These are phyloP conservation scores for Cynanchum wilfordii DNA, from an alignment of 257 asterid genomes.

Conservation along the genomic window DNA sequence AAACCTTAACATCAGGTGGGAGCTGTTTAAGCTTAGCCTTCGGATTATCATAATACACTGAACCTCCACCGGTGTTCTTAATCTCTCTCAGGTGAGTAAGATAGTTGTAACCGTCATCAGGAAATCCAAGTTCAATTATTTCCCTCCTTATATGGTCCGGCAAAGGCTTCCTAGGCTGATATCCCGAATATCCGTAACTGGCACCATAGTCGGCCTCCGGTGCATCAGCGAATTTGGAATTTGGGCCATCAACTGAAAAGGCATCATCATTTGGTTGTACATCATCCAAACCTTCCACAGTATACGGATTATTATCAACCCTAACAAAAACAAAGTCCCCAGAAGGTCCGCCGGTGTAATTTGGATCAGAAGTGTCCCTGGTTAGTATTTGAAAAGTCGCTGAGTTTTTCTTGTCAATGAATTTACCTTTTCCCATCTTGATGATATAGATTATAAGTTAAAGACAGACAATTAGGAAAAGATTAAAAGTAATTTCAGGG, in stretches of 20 bases:
- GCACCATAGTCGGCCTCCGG: constrained; percentile 36
- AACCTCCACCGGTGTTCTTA: constrained; percentile 84
- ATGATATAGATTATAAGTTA: background rate
- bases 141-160: constrained; percentile 74
- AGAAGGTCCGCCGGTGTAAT: constrained; percentile 49
- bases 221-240: constrained; percentile 62
- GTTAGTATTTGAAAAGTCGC: constrained; percentile 87
- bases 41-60: constrained; percentile 67
- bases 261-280: constrained; percentile 13
- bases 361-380: constrained; percentile 79
- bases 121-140: constrained; percentile 86
- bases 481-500: background rate
- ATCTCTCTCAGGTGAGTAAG: constrained; percentile 77
- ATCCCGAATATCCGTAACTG: constrained; percentile 18
- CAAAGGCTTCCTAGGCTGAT: constrained; percentile 19
- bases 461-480: background rate
- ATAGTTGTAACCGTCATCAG: constrained; percentile 93
- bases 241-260: constrained; percentile 21
- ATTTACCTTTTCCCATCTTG: constrained; percentile 66
- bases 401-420: constrained; percentile 75
- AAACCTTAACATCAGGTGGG: constrained; percentile 80
- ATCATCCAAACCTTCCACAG: constrained; percentile 32
- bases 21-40: constrained; percentile 49
- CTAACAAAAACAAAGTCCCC: constrained; percentile 74
- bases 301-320: constrained; percentile 59